Conservation (phyloP, 306 rosid species). For the Dryas alaskensis region DNA sequence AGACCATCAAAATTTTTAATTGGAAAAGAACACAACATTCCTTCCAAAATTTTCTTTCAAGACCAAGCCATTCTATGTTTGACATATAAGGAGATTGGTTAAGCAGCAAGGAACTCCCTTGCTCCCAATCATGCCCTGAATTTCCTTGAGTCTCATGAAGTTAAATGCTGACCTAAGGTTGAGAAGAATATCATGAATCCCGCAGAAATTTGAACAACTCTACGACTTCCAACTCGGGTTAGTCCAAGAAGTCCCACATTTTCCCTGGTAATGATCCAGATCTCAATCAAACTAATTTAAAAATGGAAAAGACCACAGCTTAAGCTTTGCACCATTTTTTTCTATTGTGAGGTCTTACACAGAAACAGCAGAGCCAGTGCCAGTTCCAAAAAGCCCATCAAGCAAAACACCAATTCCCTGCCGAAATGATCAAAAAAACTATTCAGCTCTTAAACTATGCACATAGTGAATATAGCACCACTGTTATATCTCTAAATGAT, state of each 20-base stretch:
- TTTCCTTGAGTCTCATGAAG: not conserved
- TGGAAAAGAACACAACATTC: not conserved
- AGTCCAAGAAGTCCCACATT: conserved; percentile 96
- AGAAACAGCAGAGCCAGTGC: conserved; percentile 88
- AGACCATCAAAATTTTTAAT: not conserved
- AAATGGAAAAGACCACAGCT: conserved; percentile 4
- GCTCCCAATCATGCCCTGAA: conserved; percentile 13
- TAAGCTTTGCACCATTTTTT: conserved; percentile 12
- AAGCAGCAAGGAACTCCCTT: conserved; percentile 6
- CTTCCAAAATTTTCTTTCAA: not conserved
- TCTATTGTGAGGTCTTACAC: conserved; percentile 60
- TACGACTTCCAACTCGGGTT: conserved; percentile 93
- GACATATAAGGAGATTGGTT: not conserved
- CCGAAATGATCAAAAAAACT: conserved; percentile 4
- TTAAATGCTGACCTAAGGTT: conserved; percentile 55
- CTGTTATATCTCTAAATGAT: not conserved
- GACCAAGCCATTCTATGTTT: not conserved
- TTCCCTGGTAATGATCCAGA: conserved; percentile 57
- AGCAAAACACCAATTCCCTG: conserved; percentile 90
- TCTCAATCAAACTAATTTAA: conserved; percentile 19
- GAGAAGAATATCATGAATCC: conserved; percentile 98
- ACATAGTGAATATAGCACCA: not conserved
- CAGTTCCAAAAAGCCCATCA: conserved; percentile 86
- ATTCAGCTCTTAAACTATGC: conserved; percentile 2
- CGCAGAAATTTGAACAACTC: conserved; percentile 94